Conservation (phyloP, 139 green algal species). For the Picochlorum sp. region DNA sequence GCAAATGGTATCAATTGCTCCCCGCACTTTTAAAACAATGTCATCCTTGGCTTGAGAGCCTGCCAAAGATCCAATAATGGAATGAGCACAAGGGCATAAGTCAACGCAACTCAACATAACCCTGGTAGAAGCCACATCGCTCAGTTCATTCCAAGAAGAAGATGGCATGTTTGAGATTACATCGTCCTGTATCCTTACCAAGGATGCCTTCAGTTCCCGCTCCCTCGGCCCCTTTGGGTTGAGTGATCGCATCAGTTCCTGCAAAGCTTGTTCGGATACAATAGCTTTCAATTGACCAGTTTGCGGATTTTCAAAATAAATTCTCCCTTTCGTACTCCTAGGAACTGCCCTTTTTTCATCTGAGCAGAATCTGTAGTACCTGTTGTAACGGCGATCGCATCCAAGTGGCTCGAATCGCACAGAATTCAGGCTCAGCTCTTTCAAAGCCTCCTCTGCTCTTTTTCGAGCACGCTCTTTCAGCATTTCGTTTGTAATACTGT, state of each 20-base stretch:
- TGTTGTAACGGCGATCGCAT: slow-evolving; percentile 67
- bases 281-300: slow-evolving; percentile 41
- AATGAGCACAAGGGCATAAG: background rate
- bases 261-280: slow-evolving; percentile 28
- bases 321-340: background rate
- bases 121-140: slow-evolving; percentile 2
- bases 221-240: slow-evolving; percentile 50
- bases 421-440: slow-evolving; percentile 32
- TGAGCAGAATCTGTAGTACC: slow-evolving; percentile 54
- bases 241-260: slow-evolving; percentile 38
- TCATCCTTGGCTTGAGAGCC: too few species aligned
- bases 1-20: slow-evolving; percentile 6
- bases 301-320: slow-evolving; percentile 37
- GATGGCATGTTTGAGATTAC: slow-evolving; percentile 30
- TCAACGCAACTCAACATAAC: slow-evolving; percentile 24
- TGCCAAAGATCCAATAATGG: background rate
- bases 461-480: background rate
- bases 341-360: slow-evolving; percentile 13
- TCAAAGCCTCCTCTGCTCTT: slow-evolving; percentile 18
- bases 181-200: slow-evolving; percentile 18
- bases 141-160: too few species aligned
- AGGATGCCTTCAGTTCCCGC: slow-evolving; percentile 25
- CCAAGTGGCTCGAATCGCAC: slow-evolving; percentile 57
- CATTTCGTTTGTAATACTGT: background rate
- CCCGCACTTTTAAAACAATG: slow-evolving; percentile 7